phyloP scores from a whole-genome alignment of 805 yeast genomes.

The Isabelozyma gotoi region DNA sequence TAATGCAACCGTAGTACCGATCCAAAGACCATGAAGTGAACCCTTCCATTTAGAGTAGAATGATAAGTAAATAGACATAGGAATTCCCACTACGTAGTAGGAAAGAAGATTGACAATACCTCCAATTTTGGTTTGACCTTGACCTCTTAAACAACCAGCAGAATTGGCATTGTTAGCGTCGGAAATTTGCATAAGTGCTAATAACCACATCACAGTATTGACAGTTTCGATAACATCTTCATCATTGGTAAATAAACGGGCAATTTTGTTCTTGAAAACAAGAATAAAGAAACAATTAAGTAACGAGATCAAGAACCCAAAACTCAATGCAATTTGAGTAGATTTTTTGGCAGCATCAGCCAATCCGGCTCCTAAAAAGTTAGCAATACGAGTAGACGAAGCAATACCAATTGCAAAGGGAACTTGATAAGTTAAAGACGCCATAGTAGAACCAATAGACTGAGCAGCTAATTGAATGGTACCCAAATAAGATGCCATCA shows the following conservation, averaged over 20 bases:
- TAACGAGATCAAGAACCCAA: slow-evolving; percentile 34
- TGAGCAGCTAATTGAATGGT: slow-evolving; percentile 56
- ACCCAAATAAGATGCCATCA: slow-evolving; percentile 55
- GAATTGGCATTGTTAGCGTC: slow-evolving; percentile 71
- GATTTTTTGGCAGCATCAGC: slow-evolving; percentile 33
- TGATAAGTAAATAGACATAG: slow-evolving; percentile 54
- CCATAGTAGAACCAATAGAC: slow-evolving; percentile 47
- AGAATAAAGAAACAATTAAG: slow-evolving; percentile 31
- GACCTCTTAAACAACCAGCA: slow-evolving; percentile 78
- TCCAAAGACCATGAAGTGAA: slow-evolving; percentile 63
- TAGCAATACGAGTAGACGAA: slow-evolving; percentile 56
- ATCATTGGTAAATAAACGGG: slow-evolving; percentile 57
- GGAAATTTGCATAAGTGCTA: slow-evolving; percentile 67
- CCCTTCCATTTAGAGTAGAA: slow-evolving; percentile 48
- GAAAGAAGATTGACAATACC: slow-evolving; percentile 57
- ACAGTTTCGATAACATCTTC: slow-evolving; percentile 53
- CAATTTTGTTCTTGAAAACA: slow-evolving; percentile 32
- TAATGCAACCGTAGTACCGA: slow-evolving; percentile 56
- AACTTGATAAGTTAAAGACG: slow-evolving; percentile 51
- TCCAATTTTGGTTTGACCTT: slow-evolving; percentile 68
- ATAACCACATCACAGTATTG: slow-evolving; percentile 54
- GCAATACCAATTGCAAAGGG: slow-evolving; percentile 62
- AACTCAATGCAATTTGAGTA: slow-evolving; percentile 35
- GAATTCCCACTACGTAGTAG: slow-evolving; percentile 63
- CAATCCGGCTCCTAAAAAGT: slow-evolving; percentile 51